These are phyloP conservation scores for Mycena sp. DNA, from an alignment of 1,284 basidiomycete genomes.

Conservation along the genomic window DNA sequence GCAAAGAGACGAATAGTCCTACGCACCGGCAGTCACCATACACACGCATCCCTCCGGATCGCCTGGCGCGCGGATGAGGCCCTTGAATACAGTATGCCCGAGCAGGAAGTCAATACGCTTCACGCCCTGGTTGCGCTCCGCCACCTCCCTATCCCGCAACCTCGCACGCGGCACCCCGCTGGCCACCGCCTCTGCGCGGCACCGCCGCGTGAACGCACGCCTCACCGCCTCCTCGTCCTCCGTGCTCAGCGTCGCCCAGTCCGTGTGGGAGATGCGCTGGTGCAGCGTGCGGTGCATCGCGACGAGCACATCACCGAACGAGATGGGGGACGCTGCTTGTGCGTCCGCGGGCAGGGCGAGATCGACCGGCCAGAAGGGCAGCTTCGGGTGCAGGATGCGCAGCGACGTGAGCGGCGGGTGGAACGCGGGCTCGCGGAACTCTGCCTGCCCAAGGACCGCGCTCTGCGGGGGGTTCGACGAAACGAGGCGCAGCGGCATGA, in stretches of 20 bases:
- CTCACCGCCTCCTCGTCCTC: constrained; percentile 54
- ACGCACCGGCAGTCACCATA: background rate
- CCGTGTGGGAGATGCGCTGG: constrained; percentile 59
- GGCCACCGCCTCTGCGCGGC: constrained; percentile 51
- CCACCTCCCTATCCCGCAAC: constrained; percentile 13
- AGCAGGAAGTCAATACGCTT: constrained; percentile 67
- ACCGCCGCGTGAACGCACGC: constrained; percentile 57
- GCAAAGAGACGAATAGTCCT: no score
- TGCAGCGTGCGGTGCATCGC: constrained; percentile 61
- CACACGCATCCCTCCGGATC: constrained; percentile 43
- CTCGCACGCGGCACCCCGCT: constrained; percentile 27
- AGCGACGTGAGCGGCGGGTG: constrained; percentile 63
- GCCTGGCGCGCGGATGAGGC: constrained; percentile 52
- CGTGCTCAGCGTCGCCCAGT: constrained; percentile 59
- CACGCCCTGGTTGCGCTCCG: constrained; percentile 55
- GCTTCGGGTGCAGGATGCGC: constrained; percentile 63
- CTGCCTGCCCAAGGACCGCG: constrained; percentile 53
- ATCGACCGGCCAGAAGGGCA: constrained; percentile 72
- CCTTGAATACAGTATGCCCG: constrained; percentile 62
- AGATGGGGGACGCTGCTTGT: constrained; percentile 52
- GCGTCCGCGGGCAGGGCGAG: constrained; percentile 46
- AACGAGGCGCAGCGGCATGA: constrained; percentile 53
- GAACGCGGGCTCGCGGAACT: constrained; percentile 51
- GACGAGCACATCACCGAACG: constrained; percentile 64
- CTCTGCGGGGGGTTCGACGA: constrained; percentile 46